Percentiles rank a stretch among this genome's conserved stretches.
These are phyloP conservation scores for Blastobotrys robertii DNA, from an alignment of 805 yeast genomes.

Conservation along the genomic window DNA sequence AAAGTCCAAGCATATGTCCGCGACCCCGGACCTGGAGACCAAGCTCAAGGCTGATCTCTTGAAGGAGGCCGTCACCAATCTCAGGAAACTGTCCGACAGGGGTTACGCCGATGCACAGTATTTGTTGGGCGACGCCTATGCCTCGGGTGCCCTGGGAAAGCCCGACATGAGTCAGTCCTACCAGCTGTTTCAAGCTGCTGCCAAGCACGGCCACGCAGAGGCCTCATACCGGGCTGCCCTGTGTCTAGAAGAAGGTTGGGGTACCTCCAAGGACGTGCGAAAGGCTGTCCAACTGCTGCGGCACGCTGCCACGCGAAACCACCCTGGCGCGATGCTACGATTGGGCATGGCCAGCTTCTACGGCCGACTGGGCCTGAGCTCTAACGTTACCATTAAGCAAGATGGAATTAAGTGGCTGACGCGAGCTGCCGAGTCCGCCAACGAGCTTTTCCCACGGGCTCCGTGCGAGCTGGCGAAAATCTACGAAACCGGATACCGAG, in stretches of 20 bases:
- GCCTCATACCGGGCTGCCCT: slow-evolving; percentile 85
- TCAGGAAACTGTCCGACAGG: slow-evolving; percentile 63
- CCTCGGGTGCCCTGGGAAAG: slow-evolving; percentile 77
- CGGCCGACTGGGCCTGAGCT: slow-evolving; percentile 69
- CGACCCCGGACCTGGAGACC: slow-evolving; percentile 19
- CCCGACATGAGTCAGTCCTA: slow-evolving; percentile 72
- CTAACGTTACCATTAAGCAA: slow-evolving; percentile 57
- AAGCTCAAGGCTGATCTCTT: slow-evolving; percentile 46
- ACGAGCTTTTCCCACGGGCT: slow-evolving; percentile 80
- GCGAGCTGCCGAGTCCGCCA: slow-evolving; percentile 77
- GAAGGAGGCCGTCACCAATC: slow-evolving; percentile 65
- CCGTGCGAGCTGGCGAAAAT: slow-evolving; percentile 87
- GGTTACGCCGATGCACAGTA: slow-evolving; percentile 90
- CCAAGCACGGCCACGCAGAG: slow-evolving; percentile 88
- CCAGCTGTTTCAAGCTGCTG: slow-evolving; percentile 71
- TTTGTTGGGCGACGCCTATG: slow-evolving; percentile 78
- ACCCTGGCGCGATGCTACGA: slow-evolving; percentile 95
- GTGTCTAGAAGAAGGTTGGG: slow-evolving; percentile 90
- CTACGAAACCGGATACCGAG: slow-evolving; percentile 74
- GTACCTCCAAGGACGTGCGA: slow-evolving; percentile 80
- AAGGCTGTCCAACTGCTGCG: slow-evolving; percentile 75
- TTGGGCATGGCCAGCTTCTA: slow-evolving; percentile 81
- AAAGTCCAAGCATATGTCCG: background rate
- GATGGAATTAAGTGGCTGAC: slow-evolving; percentile 89
- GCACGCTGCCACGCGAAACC: slow-evolving; percentile 83